Evolutionary conservation across 768 basidiomycete genomes (phyloP), one percentile per base, ranked within the genome.

Genomic region (Tremella fuciformis): DNA sequence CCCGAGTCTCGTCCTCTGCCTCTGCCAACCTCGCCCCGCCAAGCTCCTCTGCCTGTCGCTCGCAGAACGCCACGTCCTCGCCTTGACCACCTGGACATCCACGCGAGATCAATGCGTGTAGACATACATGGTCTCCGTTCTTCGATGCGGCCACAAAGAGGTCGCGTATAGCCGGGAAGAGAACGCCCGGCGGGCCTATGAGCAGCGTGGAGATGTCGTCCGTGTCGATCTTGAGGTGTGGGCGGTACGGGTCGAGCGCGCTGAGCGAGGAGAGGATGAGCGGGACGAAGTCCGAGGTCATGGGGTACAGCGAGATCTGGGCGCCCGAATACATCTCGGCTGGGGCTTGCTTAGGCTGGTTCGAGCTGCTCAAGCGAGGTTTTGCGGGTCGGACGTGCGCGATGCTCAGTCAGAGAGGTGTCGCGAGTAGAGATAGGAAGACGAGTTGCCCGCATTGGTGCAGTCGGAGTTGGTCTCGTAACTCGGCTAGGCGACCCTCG

Each of bases 221-320:
- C 25, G 58, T 59, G 18, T 53, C 52, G 51, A 59, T 59, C 13
- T 37, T 21, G 9, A 59, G 37, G 15, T 59, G 29, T 4, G 41
- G n/a, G 8, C 58, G 58, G 22, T 59, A 41, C 11, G 58, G 52
- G 42, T 59, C 58, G 8, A 59, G 41, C 6, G 58, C 50, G n/a
- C 26, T 44, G 22, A 59, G 39, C n/a, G 51, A 22, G 21, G 22
- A 38, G 13, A 59, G n/a, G 26, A 59, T 59, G 8, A 59, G 22
- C 24, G 58, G 29, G 51, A 59, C 48, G 21, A 53, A 59, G 47
- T 53, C 44, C 16, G 40, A 38, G 3, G 26, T 47, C 58, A 59
- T 59, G n/a, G 52, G 51, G 26, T 53, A 59, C 39, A 59, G 52
- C 24, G 58, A 53, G 40, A 59, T 39, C 38, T 59, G 58, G 9